phyloP scores from a whole-genome alignment of 169 alveolate species.

The Eimeria praecox region DNA sequence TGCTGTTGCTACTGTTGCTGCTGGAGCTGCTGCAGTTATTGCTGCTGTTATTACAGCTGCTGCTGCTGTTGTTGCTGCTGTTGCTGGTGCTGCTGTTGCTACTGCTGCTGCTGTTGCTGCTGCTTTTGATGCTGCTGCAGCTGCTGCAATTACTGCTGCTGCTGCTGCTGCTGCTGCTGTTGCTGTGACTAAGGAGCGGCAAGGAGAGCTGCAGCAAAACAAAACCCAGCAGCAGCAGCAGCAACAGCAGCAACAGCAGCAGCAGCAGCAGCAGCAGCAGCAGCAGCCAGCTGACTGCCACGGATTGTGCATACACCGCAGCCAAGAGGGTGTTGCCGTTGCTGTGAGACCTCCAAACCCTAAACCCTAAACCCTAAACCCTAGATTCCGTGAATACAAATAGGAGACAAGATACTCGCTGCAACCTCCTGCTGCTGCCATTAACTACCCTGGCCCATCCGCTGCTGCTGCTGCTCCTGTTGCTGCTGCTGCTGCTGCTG shows the following conservation, averaged over 20 bases:
- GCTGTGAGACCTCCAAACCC: conserved; percentile 7
- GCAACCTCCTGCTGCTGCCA: too few species aligned
- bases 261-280: neutral
- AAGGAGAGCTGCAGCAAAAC: neutral
- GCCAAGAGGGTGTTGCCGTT: neutral
- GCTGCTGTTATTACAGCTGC: neutral
- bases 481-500: too few species aligned
- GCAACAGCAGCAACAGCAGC: neutral
- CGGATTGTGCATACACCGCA: neutral
- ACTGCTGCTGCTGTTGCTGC: neutral
- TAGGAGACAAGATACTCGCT: too few species aligned
- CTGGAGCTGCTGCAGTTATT: neutral
- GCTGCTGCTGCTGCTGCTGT: neutral
- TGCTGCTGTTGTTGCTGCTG: neutral
- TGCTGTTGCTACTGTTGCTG: neutral
- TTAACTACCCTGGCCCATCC: too few species aligned
- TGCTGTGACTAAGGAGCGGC: neutral
- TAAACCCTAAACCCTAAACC: neutral
- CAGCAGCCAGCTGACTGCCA: neutral
- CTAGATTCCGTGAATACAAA: neutral
- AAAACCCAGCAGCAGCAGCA: neutral
- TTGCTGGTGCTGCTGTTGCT: neutral
- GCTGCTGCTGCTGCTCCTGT: neutral
- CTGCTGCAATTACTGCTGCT: neutral
- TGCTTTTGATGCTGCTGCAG: neutral